Evolutionary conservation across 78 protist genomes (phyloP), one percentile per base, ranked within the genome.

Genomic region (Dictyostelium firmibasis): DNA sequence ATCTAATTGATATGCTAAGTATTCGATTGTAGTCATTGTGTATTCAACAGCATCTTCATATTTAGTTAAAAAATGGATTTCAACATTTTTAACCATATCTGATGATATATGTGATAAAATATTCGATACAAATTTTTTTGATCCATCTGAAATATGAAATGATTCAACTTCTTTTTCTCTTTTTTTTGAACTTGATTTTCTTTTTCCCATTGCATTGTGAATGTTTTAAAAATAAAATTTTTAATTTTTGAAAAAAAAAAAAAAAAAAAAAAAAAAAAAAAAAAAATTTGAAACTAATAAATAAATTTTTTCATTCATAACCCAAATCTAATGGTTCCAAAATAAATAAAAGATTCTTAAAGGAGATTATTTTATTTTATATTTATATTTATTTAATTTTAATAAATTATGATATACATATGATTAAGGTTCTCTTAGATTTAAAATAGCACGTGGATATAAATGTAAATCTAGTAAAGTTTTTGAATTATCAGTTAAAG

Each of bases 401-500:
- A 5, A 57, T 20, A 38, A 38, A 38, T 4, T 38, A 38, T 4
- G 4, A 38, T 2, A 4, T 57, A 20, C 20, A 11, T 35, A 31
- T 72, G 41, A 67, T 76, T 87, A 87, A 36, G 93, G 93, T 53
- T 87, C 83, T 18, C 83, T 81, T 89, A 89, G n/a, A 69, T 81
- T 78, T 78, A 89, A 50, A 23, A 89, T 43, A 31, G 88, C 53
- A 44, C 87, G 83, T 29, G 94, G 94, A 47, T 81, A 89, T 2
- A 89, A 43, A 64, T 88, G 41, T 43, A 88, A 78, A 23, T 89
- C 94, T 14, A 50, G 4, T 11, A 89, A 23, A 57, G 94, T 81
- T 69, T 89, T 89, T n/a, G 79, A 44, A 11, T 50, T 70, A 70
- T 89, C 94, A 13, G 94, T 64, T 44, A 89, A 47, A 44, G 83